Percentiles rank a stretch among this genome's conserved stretches.
Conservation (phyloP, 805 yeast genomes). For the Clavispora vitiphila region DNA sequence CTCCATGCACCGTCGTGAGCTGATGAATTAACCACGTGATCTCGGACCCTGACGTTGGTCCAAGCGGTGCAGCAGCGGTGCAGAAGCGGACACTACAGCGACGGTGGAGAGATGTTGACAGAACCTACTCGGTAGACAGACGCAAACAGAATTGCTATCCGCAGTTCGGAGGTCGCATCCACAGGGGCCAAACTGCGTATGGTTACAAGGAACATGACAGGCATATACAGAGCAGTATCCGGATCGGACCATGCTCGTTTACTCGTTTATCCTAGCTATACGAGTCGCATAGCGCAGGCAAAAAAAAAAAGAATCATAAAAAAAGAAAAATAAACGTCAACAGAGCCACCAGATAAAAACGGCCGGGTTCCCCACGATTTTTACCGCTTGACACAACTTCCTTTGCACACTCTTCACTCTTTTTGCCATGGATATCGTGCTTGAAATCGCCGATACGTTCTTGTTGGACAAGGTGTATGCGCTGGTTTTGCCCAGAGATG, state of each 20-base stretch:
- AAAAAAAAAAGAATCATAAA: neutral
- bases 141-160: too few species aligned
- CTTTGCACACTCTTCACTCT: neutral
- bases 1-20: slow-evolving; percentile 2
- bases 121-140: too few species aligned
- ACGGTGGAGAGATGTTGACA: too few species aligned
- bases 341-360: neutral
- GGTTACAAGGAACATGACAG: too few species aligned
- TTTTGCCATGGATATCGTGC: slow-evolving; percentile 75
- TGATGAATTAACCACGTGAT: neutral
- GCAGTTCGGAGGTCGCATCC: too few species aligned
- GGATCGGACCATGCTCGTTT: slow-evolving; percentile 6
- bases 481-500: slow-evolving; percentile 53
- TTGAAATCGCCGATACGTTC: slow-evolving; percentile 73
- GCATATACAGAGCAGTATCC: too few species aligned
- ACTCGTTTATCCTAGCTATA: slow-evolving; percentile 3
- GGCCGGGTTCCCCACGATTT: neutral
- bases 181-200: too few species aligned
- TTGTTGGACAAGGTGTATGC: slow-evolving; percentile 75
- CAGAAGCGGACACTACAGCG: too few species aligned
- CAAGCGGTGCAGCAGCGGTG: too few species aligned
- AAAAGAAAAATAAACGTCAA: neutral
- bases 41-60: too few species aligned
- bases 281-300: slow-evolving; percentile 1
- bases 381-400: neutral